Base-by-base conservation (phyloP, 306 rosid genomes). In the Luffa acutangula region DNA sequence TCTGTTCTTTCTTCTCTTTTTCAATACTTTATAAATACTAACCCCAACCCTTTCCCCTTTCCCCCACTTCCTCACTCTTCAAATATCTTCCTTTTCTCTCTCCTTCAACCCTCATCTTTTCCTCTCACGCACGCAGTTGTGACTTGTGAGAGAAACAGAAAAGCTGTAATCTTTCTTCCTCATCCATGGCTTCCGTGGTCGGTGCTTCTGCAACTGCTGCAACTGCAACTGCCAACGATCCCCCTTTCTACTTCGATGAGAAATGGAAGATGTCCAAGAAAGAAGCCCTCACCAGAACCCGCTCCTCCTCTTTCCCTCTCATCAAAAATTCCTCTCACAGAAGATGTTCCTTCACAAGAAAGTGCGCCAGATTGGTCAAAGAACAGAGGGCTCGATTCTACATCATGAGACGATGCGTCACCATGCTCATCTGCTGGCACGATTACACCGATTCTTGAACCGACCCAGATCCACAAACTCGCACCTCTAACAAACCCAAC, bases 381-480 rank as follows among this genome's bases (percentile, higher is more conserved):
- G 93, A 93, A 63, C 98, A 93, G 74, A 84, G 98, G 36, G 98
- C 98, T 33, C 89, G 98, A 17, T 92, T 93, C 90, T 93, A 93
- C 88, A 93, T 93, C 89, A 78, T 93, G 93, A 78, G 98, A 76
- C 89, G 98, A 12, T 93, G 98, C 33, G 90, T 93, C 13, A 85
- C 91, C 64, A 93, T 93, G 97, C 97, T 93, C 74, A 89, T 93
- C 78, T 93, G 98, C 84, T 93, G 98, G 98, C 91, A 85, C 52
- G 98, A 93, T 43, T 93, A 90, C 84, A 82, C 83, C 49, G 97
- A 93, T 82, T 91, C 98, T 79, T 79, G 81, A 79, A 15, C 2
- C 58, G 9, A 64, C 46, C 46, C 71, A 64, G 25, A 42, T 41
- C 3, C 13, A 21, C 20, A 72, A 72, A 25, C 43, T 42, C 36